Evolutionary conservation across 441 rosid species (phyloP), one percentile per base, ranked within the genome.

Genomic region (Populus hybrid): DNA sequence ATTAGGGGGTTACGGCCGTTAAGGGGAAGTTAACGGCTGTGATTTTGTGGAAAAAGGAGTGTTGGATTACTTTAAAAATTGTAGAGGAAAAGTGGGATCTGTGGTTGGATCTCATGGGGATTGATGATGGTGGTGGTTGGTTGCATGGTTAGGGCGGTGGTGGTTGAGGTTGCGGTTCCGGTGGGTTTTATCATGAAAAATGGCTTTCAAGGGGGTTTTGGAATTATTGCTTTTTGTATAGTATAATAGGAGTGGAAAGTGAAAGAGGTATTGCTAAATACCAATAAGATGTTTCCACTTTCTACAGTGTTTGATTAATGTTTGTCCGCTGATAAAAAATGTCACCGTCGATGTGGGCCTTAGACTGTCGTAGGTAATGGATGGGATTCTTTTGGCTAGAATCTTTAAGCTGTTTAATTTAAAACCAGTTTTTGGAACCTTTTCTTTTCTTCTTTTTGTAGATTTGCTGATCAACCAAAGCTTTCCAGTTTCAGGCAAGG

Each of bases 201-300:
- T 32, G 6, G 21, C 19, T 40, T 10, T 36, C 61, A 23, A 7
- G 28, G 6, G 3, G 12, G 18, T 2, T 0, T 59, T 21, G 6
- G 19, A 6, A 14, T 65, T 28, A 6, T 23, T 6, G 40, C 0
- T 64, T 63, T 63, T 6, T 7, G 12, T 5, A 19, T n/a, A 7
- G 67, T 2, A 3, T 75, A 28, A 12, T 53, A 69, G 18, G 21
- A 32, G 61, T 63, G 69, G 30, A 40, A 77, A 77, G 75, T 61
- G 75, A 19, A 38, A 57, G 64, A 7, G 38, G 10, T 12, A 24
- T n/a, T 46, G 57, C 19, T 4, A 14, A 4, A 46, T 14, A 46
- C 57, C 57, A 46, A 4, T 14, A 14, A 5, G 67, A 7, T 63
- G 67, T n/a, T 0, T 7, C 23, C 24, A 24, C 67, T 63, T 21